phyloP scores from a whole-genome alignment of 257 asterid species.

The Nicotiana knightiana region DNA sequence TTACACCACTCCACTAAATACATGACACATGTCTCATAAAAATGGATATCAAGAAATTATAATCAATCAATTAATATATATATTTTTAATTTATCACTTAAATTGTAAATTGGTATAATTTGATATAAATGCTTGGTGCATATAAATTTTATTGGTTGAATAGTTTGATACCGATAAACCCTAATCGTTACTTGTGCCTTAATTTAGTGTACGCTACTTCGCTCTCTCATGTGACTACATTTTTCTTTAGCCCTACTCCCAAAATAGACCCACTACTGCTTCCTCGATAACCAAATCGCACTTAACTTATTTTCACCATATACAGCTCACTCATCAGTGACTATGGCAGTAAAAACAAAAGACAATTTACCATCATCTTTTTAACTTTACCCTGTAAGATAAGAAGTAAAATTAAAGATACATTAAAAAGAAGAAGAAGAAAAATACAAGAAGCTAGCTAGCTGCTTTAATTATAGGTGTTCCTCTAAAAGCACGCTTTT shows the following conservation, averaged over 20 bases:
- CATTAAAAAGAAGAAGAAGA: not conserved
- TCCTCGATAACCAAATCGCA: slow-evolving; percentile 50
- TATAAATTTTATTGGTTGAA: not conserved
- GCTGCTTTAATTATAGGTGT: not conserved
- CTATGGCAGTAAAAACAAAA: slow-evolving; percentile 3
- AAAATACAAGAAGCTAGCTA: slow-evolving; percentile 6
- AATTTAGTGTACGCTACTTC: not conserved
- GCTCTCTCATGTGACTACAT: slow-evolving; percentile 31
- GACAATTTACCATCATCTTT: not conserved
- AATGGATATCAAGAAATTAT: no score
- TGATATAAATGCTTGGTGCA: no score
- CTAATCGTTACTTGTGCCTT: slow-evolving; percentile 31
- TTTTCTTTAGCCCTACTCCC: slow-evolving; percentile 51
- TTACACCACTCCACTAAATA: no score
- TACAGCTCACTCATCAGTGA: not conserved
- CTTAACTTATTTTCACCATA: slow-evolving; percentile 20
- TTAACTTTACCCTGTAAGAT: not conserved
- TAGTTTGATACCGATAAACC: slow-evolving; percentile 10
- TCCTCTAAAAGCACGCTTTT: not conserved
- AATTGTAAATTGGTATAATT: no score
- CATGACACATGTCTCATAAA: no score
- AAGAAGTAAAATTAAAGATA: not conserved
- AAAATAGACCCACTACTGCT: slow-evolving; percentile 52
- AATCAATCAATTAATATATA: no score
- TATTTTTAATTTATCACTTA: no score